Evolutionary conservation across 1,139 yeast genomes (phyloP), one percentile per base, ranked within the genome.

Genomic region (Zhuliangozyma parablackwelliae): DNA sequence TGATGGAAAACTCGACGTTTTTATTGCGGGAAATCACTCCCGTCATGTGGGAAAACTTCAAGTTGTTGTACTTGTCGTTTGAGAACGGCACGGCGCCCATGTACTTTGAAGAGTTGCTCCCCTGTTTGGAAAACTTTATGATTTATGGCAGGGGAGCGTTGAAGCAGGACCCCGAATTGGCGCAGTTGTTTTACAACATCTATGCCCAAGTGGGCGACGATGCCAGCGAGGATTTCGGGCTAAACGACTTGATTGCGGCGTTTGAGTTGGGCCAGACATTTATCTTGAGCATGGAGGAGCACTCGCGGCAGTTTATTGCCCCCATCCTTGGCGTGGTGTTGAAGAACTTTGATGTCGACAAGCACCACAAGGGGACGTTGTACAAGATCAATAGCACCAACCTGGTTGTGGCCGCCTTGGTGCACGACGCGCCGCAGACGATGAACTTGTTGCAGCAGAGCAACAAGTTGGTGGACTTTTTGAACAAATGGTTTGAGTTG

Each of bases 1-100:
- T 92, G 52, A 77, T 89, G 47, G 97, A 92, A 51, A 88, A 87
- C 57, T 79, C 94, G 24, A 79, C 94, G 0, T 90, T 84, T 57
- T 69, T 88, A 41, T 69, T 85, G 33, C 78, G 94, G 56, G 56
- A 66, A 10, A 80, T 92, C 16, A 78, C 90, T 8, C 85, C 87
- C 10, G 63, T 71, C 31, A 80, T 89, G 72, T 90, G 97, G 96
- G 70, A 71, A 33, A 63, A 82, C 31, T 80, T 88, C 49, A 76
- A 71, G 33, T 59, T 74, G 34, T 62, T 87, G 34, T 71, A 77
- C 28, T 63, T 65, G 26, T 65, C 81, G 2, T 72, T 87, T 47
- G 64, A 71, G 36, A 71, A 75, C 27, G 78, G 80, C 16, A 72
- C 77, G 32, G 80, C 81, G 2, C 49, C 73, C 24, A 65, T 72